These are phyloP conservation scores for Suillus subaureus DNA, from an alignment of 768 basidiomycete species.

Conservation along the genomic window DNA sequence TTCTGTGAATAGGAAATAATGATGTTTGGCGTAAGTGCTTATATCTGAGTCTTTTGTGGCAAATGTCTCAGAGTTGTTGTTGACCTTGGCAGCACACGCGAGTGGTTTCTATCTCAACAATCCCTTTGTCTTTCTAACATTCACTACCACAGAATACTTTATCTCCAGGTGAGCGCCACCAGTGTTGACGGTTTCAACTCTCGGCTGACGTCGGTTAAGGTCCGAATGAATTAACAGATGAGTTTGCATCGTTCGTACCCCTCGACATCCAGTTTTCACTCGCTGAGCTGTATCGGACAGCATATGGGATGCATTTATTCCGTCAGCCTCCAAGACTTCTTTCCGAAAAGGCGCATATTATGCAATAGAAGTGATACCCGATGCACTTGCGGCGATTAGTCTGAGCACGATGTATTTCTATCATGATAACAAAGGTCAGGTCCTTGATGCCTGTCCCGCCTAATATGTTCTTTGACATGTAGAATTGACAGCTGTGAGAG, in stretches of 20 bases:
- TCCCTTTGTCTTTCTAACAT: constrained; percentile 10
- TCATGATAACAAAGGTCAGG: constrained; percentile 81
- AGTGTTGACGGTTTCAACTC: constrained; percentile 10
- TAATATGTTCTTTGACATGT: constrained; percentile 14
- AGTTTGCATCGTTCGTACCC: constrained; percentile 63
- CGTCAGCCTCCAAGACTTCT: constrained; percentile 69
- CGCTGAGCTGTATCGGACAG: constrained; percentile 36
- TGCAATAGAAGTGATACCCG: constrained; percentile 76
- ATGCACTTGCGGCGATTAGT: constrained; percentile 75
- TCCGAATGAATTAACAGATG: constrained; percentile 68
- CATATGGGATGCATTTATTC: constrained; percentile 84
- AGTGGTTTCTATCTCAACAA: constrained; percentile 21
- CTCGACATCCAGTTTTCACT: not conserved
- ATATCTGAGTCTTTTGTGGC: constrained; percentile 9
- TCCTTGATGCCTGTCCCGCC: constrained; percentile 2
- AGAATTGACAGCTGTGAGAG: constrained; percentile 63
- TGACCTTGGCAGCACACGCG: constrained; percentile 54
- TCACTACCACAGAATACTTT: constrained; percentile 57
- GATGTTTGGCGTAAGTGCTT: constrained; percentile 80
- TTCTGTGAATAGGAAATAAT: constrained; percentile 68
- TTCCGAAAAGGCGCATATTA: constrained; percentile 91
- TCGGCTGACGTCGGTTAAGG: constrained; percentile 40
- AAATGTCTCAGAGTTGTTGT: not conserved
- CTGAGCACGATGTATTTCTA: constrained; percentile 93
- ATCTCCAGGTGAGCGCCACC: constrained; percentile 50